Percentiles rank a stretch among this genome's conserved stretches.
Evolutionary conservation across 1,284 basidiomycete genomes (phyloP).

Genomic region (Wallemia ichthyophaga): DNA sequence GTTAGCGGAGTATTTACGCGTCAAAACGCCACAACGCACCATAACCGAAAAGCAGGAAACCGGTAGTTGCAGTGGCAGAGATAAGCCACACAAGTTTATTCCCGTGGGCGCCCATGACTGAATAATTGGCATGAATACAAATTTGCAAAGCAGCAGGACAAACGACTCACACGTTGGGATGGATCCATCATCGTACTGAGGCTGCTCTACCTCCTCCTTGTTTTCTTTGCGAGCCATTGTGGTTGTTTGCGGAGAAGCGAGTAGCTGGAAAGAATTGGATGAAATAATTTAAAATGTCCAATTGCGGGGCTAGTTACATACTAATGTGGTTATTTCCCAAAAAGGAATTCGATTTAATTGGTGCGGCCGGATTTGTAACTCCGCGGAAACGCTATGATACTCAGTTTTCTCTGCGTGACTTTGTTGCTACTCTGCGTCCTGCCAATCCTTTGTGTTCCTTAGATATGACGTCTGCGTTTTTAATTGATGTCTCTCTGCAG

Average conservation of each 20-base stretch:
- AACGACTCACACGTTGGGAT: not conserved
- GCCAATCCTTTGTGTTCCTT: not conserved
- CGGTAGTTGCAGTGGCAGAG: not conserved
- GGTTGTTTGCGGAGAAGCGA: not conserved
- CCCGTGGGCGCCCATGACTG: not conserved
- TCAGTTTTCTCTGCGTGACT: not conserved
- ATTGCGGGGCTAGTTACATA: not conserved
- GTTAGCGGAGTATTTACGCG: not conserved
- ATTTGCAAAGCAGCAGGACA: not conserved
- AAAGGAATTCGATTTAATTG: not conserved
- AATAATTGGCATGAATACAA: not conserved
- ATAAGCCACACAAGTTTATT: not conserved
- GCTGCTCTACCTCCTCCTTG: not conserved
- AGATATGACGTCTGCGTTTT: not conserved
- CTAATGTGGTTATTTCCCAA: not conserved
- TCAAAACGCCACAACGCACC: not conserved
- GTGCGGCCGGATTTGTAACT: not conserved
- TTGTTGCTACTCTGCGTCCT: not conserved
- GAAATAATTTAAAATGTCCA: not conserved
- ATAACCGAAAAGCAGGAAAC: constrained; percentile 1
- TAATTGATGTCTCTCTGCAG: not conserved
- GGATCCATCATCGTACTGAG: not conserved
- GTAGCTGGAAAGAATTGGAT: not conserved
- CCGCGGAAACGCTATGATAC: not conserved
- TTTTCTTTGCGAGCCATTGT: not conserved